phyloP scores from a whole-genome alignment of 202 grass and related monocot species.

The Panicum virgatum region DNA sequence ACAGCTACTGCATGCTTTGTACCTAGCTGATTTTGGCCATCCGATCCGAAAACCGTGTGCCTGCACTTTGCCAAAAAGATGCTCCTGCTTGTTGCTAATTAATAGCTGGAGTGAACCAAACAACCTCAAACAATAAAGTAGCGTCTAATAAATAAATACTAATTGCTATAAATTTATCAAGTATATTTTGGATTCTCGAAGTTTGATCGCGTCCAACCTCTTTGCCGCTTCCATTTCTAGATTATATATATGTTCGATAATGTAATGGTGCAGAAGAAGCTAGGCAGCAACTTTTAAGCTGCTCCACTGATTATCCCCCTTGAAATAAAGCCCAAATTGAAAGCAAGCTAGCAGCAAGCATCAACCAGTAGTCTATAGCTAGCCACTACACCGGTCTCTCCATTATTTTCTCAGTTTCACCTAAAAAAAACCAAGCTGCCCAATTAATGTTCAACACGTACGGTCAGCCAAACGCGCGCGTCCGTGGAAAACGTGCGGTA shows the following conservation, averaged over 20 bases:
- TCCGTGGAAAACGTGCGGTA: conserved; percentile 27
- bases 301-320: conserved; percentile 4
- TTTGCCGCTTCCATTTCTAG: neutral
- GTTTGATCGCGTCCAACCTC: conserved; percentile 7
- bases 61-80: neutral
- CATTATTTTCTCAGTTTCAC: neutral
- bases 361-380: neutral
- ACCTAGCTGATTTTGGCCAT: neutral
- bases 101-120: conserved; percentile 10
- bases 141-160: too few species aligned
- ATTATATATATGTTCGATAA: neutral
- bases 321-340: neutral
- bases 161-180: neutral
- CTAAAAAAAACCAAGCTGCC: neutral
- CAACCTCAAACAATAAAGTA: neutral
- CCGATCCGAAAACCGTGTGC: neutral
- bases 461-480: neutral
- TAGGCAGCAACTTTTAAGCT: neutral
- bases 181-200: neutral
- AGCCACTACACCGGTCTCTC: neutral
- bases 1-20: neutral
- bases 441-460: neutral
- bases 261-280: neutral
- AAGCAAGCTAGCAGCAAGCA: conserved; percentile 9
- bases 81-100: neutral